A percentile compares a stretch with the other conserved stretches of the same genome.
Conservation (phyloP, 768 basidiomycete genomes). For the Rhizopogon vulgaris region DNA sequence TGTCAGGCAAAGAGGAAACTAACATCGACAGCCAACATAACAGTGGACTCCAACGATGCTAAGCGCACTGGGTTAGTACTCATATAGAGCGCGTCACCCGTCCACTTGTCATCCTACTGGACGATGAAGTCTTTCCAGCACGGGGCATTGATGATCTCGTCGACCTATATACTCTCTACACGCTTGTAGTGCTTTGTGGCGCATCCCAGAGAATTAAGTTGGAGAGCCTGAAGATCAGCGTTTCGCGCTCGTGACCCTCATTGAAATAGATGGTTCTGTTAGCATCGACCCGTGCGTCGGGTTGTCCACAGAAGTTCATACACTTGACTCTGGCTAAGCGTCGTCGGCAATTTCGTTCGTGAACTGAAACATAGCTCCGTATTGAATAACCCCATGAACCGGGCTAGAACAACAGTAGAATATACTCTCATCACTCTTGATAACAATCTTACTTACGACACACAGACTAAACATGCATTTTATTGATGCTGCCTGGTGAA, state of each 20-base stretch:
- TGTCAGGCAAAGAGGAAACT: constrained; percentile 43
- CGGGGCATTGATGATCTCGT: constrained; percentile 31
- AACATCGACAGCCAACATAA: constrained; percentile 49
- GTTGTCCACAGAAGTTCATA: constrained; percentile 32
- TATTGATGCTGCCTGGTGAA: background rate
- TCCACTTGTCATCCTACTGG: constrained; percentile 41
- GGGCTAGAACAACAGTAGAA: background rate
- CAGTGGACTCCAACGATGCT: constrained; percentile 33
- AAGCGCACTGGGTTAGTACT: background rate
- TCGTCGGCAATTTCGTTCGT: background rate
- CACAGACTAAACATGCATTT: constrained; percentile 6
- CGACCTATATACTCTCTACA: constrained; percentile 40
- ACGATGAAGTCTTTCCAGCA: constrained; percentile 37
- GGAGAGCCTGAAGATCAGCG: constrained; percentile 29
- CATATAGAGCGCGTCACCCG: constrained; percentile 43
- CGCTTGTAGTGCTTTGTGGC: constrained; percentile 38
- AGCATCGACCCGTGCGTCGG: constrained; percentile 27
- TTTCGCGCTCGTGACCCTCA: no score
- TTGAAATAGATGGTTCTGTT: no score
- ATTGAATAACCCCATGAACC: constrained; percentile 10
- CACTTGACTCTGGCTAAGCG: constrained; percentile 22
- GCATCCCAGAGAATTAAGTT: constrained; percentile 39
- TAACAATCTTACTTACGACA: constrained; percentile 5
- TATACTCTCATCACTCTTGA: no score
- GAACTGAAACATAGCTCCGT: constrained; percentile 2